Base-by-base conservation (phyloP, 331 rosid genomes). In the Malus hybrid region DNA sequence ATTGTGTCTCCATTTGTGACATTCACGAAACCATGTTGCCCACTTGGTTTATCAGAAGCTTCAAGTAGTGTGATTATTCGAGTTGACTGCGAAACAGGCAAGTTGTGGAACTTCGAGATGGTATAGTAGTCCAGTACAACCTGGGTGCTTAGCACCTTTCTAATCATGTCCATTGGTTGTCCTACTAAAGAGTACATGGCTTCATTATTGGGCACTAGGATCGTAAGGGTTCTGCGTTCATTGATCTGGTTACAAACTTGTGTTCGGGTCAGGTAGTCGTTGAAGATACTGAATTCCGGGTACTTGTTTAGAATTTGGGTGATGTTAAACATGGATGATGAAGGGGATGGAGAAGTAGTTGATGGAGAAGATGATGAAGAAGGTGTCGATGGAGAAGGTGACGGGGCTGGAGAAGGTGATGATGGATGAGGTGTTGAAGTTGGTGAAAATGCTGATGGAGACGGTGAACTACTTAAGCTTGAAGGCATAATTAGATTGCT, bases 401-500 rank as follows among this genome's bases (percentile, higher is more conserved):
- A 6, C 12, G 11, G 24, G 11, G 26, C 3, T 57, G 63, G 15
- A 5, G 66, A 19, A 18, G 63, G 26, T 57, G 63, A 8, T 19
- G 63, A 8, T 7, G 29, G 29, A 18, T 14, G 0, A 18, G 63
- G 63, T n/a, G 63, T 19, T 57, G 28, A 13, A 16, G 62, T 18
- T 18, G 60, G 60, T 16, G 24, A 7, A 16, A 4, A 0, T 56
- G 62, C 1, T 56, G 62, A n/a, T 56, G 11, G 22, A 16, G 29
- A 20, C 5, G 29, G 63, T 19, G 63, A 57, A 18, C 34, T 12
- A 26, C 16, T 15, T 13, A 8, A 24, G 63, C 24, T 26, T 26
- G 66, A 26, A 3, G 82, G 65, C 15, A 63, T 30, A 1, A 87
- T 44, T 5, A 72, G 32, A 42, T 77, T 83, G 80, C 46, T 56